These are phyloP conservation scores for Phellinidium pouzarii DNA, from an alignment of 1,284 basidiomycete genomes.

Conservation along the genomic window DNA sequence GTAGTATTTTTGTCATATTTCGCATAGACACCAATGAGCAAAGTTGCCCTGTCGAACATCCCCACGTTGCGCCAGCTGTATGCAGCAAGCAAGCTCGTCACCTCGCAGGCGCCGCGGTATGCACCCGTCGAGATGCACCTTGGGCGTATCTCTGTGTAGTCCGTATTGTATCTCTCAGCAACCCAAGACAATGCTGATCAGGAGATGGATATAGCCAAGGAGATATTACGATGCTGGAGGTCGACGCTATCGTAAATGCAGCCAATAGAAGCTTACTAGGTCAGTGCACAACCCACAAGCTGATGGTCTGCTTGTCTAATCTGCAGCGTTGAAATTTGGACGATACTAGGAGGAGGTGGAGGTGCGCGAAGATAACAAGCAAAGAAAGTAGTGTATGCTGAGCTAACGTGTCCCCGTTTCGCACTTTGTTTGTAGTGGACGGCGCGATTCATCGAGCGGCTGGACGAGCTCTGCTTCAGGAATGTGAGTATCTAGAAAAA, in stretches of 20 bases:
- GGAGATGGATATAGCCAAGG: conserved; percentile 46
- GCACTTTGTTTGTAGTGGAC: conserved; percentile 61
- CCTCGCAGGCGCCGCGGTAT: conserved; percentile 29
- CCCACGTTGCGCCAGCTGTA: conserved; percentile 48
- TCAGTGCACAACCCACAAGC: conserved; percentile 25
- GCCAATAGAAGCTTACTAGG: conserved; percentile 77
- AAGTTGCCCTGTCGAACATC: conserved; percentile 34
- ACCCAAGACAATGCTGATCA: background rate
- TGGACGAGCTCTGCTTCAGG: conserved; percentile 62
- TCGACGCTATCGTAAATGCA: conserved; percentile 85
- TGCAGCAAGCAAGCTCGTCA: conserved; percentile 29
- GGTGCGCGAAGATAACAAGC: conserved; percentile 37
- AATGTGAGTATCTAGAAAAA: conserved; percentile 61
- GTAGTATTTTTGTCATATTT: too few species aligned
- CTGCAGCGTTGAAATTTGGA: too few species aligned
- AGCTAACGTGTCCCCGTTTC: background rate
- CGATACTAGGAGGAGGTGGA: conserved; percentile 69
- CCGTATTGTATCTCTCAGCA: conserved; percentile 26
- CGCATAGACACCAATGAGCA: too few species aligned
- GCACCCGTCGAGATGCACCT: conserved; percentile 34
- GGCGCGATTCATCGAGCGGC: conserved; percentile 86
- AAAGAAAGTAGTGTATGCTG: background rate
- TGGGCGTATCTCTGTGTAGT: conserved; percentile 57
- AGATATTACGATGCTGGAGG: conserved; percentile 66
- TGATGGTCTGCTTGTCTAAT: background rate